These are phyloP conservation scores for Celoporthe dispersa DNA, from an alignment of 2,329 filamentous ascomycete species.

Conservation along the genomic window DNA sequence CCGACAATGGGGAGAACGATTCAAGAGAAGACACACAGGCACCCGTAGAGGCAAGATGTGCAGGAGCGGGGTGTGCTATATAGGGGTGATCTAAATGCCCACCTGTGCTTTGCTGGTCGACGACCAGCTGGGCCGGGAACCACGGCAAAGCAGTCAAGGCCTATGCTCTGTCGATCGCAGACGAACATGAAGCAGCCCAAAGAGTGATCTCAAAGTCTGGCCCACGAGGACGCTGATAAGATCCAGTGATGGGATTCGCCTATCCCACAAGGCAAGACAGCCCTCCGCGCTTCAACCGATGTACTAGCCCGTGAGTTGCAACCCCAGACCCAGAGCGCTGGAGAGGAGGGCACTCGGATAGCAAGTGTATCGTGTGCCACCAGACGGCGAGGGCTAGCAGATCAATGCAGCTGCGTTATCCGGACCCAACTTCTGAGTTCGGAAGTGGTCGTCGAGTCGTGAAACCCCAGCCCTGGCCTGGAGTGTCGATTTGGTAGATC, in stretches of 20 bases:
- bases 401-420: conserved; percentile 8
- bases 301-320: conserved; percentile 11
- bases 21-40: conserved; percentile 27
- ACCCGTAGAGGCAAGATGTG: conserved; percentile 13
- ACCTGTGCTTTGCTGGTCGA: conserved; percentile 10
- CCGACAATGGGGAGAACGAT: conserved; percentile 31
- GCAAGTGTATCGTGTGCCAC: conserved; percentile 6
- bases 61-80: conserved; percentile 32
- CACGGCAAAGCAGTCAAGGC: conserved; percentile 6
- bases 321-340: conserved; percentile 13
- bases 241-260: conserved; percentile 30
- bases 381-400: conserved; percentile 12
- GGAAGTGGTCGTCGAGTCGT: background rate
- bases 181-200: conserved; percentile 33
- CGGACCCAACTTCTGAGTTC: background rate
- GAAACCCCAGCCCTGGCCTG: conserved; percentile 19
- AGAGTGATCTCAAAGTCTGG: background rate
- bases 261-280: conserved; percentile 7
- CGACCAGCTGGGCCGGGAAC: conserved; percentile 27
- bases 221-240: conserved; percentile 29
- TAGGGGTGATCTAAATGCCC: conserved; percentile 31
- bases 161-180: conserved; percentile 29
- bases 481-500: conserved; percentile 8
- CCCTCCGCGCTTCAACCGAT: conserved; percentile 24
- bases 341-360: conserved; percentile 6